Base-by-base conservation (phyloP, 2,329 filamentous ascomycete species). In the Fusarium sp. region DNA sequence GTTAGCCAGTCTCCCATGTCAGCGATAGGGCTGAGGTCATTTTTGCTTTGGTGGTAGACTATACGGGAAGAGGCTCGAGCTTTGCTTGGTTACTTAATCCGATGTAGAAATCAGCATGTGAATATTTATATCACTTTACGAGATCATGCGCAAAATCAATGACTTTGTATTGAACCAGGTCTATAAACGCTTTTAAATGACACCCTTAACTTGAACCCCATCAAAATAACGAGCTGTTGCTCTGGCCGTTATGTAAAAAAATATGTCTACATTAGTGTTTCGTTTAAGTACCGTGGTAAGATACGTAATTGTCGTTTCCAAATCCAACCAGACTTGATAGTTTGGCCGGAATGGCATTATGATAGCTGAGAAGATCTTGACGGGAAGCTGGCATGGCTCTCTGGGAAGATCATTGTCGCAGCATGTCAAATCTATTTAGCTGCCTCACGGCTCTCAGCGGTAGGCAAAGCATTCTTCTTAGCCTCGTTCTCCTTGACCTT, bases 381-480 rank as follows among this genome's bases (percentile, higher is more conserved):
- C 5, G 10, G 24, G 33, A 22, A 19, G 39, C 19, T 28, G 14
- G 5, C 14, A 17, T 22, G 19, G 17, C 3, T 15, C 20, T 9
- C 17, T n/a, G 14, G 7, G 11, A 17, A 15, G 2, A 35, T 13
- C 26, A 15, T 20, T 49, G 43, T 13, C 10, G 30, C 45, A 20
- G 24, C 11, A 15, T 15, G 15, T 44, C 56, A 58, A 46, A 9
- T 49, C 52, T 63, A 68, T 65, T 68, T 68, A 46, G 66, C 46
- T 19, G 63, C 30, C 17, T 67, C 65, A 24, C 64, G 65, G 61
- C 39, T 67, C 46, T 68, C 66, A 73, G 90, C 84, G 3, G 91
- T 93, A 43, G 94, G 88, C 52, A 92, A 81, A 26, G 87, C 83
- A 75, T 87, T 68, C 65, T 68, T 68, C 65, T 68, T 69, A 7